Conservation (phyloP, 2,329 filamentous ascomycete species). For the Talaromyces sp. region DNA sequence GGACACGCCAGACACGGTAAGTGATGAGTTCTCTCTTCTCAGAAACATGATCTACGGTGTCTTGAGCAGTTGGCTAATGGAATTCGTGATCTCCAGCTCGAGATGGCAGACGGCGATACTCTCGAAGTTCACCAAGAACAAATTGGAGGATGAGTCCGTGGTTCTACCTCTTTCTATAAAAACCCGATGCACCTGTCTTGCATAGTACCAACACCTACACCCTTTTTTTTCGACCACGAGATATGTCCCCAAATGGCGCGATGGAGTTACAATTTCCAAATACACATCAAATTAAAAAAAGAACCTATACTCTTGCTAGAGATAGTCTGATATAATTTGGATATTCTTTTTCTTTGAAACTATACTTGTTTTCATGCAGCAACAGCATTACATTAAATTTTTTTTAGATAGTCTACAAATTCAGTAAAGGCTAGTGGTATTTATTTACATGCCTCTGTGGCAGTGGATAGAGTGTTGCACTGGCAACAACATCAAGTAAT, state of each 20-base stretch:
- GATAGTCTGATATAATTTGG: background rate
- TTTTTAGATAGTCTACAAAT: background rate
- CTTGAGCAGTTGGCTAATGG: background rate
- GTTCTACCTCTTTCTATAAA: background rate
- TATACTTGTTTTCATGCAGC: background rate
- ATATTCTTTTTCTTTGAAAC: background rate
- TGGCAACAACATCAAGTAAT: background rate
- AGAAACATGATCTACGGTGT: constrained; percentile 2
- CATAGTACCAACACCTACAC: background rate
- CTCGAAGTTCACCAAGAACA: constrained; percentile 98
- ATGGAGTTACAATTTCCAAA: background rate
- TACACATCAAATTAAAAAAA: background rate
- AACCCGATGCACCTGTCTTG: background rate
- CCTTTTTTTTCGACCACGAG: background rate
- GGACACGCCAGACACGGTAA: constrained; percentile 87
- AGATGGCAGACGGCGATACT: constrained; percentile 94
- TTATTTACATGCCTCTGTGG: background rate
- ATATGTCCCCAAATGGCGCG: background rate
- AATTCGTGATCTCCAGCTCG: constrained; percentile 61
- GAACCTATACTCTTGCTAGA: too few species aligned
- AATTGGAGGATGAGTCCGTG: constrained; percentile 64
- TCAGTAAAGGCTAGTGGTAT: background rate
- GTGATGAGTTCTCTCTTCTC: constrained; percentile 27
- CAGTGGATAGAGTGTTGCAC: background rate
- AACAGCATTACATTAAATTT: background rate